Evolutionary conservation across 108 stramenopile species (phyloP).

Genomic region (Pinguiococcus pyrenoidosus): DNA sequence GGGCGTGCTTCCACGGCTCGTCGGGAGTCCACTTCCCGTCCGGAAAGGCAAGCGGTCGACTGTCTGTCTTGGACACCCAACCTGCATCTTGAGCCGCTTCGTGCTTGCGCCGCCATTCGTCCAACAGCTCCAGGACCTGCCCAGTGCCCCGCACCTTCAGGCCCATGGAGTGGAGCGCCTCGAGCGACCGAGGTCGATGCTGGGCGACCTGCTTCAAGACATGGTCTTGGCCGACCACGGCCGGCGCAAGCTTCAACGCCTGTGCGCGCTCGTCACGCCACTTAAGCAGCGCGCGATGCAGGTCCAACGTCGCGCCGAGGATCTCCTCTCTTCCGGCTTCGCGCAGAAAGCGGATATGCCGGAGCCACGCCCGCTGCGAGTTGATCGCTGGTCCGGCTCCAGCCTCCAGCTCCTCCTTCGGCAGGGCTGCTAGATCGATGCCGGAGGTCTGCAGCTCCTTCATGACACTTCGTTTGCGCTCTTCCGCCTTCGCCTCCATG

Average conservation of each 20-base stretch:
- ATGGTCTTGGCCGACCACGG: neutral
- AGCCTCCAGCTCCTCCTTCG: neutral
- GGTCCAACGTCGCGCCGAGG: neutral
- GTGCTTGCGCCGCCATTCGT: too few species aligned
- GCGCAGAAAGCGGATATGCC: neutral
- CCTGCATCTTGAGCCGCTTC: too few species aligned
- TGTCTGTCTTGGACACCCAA: too few species aligned
- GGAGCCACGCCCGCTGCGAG: neutral
- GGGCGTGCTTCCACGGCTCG: too few species aligned
- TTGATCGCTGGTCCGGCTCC: neutral
- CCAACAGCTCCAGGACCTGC: too few species aligned
- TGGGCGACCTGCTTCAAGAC: neutral
- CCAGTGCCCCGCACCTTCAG: too few species aligned
- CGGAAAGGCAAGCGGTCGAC: too few species aligned
- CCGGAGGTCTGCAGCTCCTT: neutral
- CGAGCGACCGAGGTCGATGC: neutral
- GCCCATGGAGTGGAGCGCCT: neutral
- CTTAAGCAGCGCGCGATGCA: neutral
- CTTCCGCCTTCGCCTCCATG: neutral
- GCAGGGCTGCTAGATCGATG: neutral
- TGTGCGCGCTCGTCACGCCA: neutral
- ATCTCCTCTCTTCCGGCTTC: neutral
- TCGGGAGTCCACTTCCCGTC: too few species aligned
- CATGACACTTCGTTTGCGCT: neutral
- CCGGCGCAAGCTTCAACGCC: neutral